Evolutionary conservation across 345 rosid genomes (phyloP).

Genomic region (Citrus maxima): DNA sequence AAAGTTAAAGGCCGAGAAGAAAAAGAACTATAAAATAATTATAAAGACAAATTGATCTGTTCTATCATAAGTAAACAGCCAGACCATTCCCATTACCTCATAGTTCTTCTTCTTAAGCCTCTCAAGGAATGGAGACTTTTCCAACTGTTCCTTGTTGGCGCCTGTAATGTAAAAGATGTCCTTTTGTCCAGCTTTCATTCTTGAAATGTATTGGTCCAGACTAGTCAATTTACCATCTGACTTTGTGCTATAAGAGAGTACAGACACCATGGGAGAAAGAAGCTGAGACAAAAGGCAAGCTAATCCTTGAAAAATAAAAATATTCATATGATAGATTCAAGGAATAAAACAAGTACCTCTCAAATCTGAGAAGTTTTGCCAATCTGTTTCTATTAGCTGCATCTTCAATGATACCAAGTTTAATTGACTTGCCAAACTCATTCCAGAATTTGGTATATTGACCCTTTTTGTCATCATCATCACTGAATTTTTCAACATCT

Average conservation of each 20-base stretch:
- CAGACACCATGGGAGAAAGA: background rate
- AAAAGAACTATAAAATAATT: background rate
- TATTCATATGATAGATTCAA: background rate
- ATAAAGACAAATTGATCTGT: background rate
- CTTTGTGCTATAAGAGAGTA: constrained; percentile 55
- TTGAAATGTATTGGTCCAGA: constrained; percentile 90
- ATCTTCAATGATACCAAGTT: constrained; percentile 95
- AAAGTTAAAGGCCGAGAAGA: background rate
- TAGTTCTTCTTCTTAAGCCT: constrained; percentile 91
- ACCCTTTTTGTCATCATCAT: constrained; percentile 77
- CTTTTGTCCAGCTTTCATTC: constrained; percentile 85
- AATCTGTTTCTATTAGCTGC: constrained; percentile 91
- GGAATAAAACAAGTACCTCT: constrained; percentile 45
- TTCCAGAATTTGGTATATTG: constrained; percentile 94
- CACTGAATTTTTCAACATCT: constrained; percentile 66
- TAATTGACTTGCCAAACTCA: constrained; percentile 95
- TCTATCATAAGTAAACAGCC: background rate
- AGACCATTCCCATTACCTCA: constrained; percentile 45
- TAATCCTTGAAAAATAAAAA: background rate
- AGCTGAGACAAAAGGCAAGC: background rate
- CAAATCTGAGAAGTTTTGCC: constrained; percentile 90
- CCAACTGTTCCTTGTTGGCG: constrained; percentile 83
- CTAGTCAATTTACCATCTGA: constrained; percentile 94
- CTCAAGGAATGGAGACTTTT: constrained; percentile 94
- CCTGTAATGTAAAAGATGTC: constrained; percentile 98